A percentile compares a stretch with the other conserved stretches of the same genome.
Evolutionary conservation across 148 eudicot genomes (phyloP).

Genomic region (Persicaria tinctoria): DNA sequence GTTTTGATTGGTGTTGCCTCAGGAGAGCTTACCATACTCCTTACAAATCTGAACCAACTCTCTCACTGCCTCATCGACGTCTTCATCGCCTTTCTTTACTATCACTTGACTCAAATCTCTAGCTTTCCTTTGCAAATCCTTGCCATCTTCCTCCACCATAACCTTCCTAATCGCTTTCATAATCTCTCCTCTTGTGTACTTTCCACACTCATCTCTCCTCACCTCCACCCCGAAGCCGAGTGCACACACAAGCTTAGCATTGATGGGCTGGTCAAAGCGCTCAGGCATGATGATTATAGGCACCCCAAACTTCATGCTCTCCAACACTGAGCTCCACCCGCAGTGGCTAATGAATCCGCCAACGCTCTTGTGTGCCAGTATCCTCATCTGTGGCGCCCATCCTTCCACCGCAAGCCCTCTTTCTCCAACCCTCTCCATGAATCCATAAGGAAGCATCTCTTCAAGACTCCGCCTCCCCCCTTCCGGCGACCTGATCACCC

Average conservation of each 20-base stretch:
- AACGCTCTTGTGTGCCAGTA: neutral
- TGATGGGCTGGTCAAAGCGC: conserved; percentile 11
- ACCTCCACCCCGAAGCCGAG: neutral
- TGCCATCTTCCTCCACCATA: conserved; percentile 8
- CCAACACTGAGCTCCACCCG: conserved; percentile 10
- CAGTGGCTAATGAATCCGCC: conserved; percentile 12
- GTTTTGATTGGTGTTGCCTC: neutral
- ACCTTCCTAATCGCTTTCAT: neutral
- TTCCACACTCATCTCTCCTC: conserved; percentile 3
- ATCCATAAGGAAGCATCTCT: neutral
- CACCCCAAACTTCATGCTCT: conserved; percentile 12
- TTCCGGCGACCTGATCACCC: neutral
- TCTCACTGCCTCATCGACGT: neutral
- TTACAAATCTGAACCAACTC: conserved; percentile 7
- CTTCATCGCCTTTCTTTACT: conserved; percentile 5
- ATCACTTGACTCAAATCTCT: conserved; percentile 3
- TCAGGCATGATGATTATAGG: conserved; percentile 12
- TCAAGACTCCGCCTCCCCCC: neutral
- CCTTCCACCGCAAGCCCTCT: conserved; percentile 8
- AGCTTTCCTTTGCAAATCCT: neutral
- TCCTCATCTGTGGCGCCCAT: conserved; percentile 8
- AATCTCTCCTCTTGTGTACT: conserved; percentile 9
- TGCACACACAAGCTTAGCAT: neutral
- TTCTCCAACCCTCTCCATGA: neutral
- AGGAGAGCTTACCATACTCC: neutral